These are phyloP conservation scores for Glonium stellatum DNA, from an alignment of 495 filamentous ascomycete species.

Conservation along the genomic window DNA sequence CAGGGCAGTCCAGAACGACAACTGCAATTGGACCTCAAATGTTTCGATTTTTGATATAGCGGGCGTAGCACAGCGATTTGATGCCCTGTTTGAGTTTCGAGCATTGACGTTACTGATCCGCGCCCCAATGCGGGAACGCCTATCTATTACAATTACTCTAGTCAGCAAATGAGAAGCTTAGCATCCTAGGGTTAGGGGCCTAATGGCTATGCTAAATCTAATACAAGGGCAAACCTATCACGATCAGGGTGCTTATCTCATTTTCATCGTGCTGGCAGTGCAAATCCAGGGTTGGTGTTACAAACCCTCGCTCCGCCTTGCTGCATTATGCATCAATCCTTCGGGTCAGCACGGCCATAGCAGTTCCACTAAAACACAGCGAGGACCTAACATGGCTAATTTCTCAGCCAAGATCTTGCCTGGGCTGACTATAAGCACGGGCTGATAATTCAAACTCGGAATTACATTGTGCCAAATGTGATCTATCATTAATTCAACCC, in stretches of 20 bases:
- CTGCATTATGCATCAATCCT: not conserved
- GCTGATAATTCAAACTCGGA: too few species aligned
- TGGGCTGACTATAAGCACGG: not conserved
- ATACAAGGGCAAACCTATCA: not conserved
- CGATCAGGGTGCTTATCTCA: not conserved
- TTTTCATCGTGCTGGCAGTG: not conserved
- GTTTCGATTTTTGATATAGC: too few species aligned
- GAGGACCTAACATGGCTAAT: not conserved
- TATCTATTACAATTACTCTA: not conserved
- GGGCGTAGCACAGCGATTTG: too few species aligned
- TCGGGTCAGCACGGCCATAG: not conserved
- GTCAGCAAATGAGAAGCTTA: not conserved
- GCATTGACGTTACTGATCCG: too few species aligned
- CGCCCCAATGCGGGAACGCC: too few species aligned
- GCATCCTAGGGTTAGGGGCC: not conserved
- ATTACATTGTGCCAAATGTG: too few species aligned
- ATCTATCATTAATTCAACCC: too few species aligned
- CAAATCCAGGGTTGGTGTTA: not conserved
- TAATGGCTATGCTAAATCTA: not conserved
- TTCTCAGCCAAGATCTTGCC: not conserved
- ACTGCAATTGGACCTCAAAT: not conserved
- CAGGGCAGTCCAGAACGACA: not conserved
- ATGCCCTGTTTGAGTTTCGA: too few species aligned
- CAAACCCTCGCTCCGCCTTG: not conserved
- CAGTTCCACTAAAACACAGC: not conserved